A percentile compares a stretch with the other conserved stretches of the same genome.
phyloP scores from a whole-genome alignment of 768 basidiomycete species.

The Nidularia pulvinata region DNA sequence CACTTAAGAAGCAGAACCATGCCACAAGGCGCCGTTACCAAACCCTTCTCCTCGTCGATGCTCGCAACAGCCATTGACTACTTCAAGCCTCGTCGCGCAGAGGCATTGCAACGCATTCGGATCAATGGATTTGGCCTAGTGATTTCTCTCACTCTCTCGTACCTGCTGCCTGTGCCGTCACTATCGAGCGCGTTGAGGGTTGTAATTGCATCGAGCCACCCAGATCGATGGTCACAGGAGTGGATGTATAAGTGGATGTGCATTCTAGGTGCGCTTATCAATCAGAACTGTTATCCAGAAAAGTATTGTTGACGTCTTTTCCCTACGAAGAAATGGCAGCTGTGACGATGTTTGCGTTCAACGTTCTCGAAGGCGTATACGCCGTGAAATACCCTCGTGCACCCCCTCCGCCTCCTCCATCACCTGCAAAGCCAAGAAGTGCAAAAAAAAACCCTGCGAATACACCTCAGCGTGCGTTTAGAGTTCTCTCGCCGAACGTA shows the following conservation, averaged over 20 bases:
- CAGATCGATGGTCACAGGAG: slow-evolving; percentile 28
- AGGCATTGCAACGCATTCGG: slow-evolving; percentile 41
- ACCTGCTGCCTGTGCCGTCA: slow-evolving; percentile 38
- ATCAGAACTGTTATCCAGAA: neutral
- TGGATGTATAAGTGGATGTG: slow-evolving; percentile 37
- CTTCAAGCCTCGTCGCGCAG: slow-evolving; percentile 43
- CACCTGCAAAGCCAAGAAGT: slow-evolving; percentile 27
- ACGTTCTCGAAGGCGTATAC: slow-evolving; percentile 36
- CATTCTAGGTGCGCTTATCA: slow-evolving; percentile 26
- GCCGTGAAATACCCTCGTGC: slow-evolving; percentile 43
- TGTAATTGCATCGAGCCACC: slow-evolving; percentile 16
- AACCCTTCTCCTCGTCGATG: slow-evolving; percentile 8
- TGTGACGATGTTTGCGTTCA: slow-evolving; percentile 30
- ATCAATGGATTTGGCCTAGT: slow-evolving; percentile 33
- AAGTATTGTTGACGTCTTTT: neutral
- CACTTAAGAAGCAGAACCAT: too few species aligned
- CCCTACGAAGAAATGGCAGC: slow-evolving; percentile 26
- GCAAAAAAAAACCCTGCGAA: slow-evolving; percentile 11
- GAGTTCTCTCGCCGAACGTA: slow-evolving; percentile 38
- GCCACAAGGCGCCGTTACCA: too few species aligned
- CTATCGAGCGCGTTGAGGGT: slow-evolving; percentile 27
- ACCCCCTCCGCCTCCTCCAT: slow-evolving; percentile 25
- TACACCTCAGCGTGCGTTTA: slow-evolving; percentile 33
- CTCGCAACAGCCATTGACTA: slow-evolving; percentile 19
- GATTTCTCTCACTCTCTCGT: slow-evolving; percentile 27